Percentiles rank a stretch among this genome's conserved stretches.
Evolutionary conservation across 192 early-diverging fungal species (phyloP).

Genomic region (Fimicolochytrium jonesii): DNA sequence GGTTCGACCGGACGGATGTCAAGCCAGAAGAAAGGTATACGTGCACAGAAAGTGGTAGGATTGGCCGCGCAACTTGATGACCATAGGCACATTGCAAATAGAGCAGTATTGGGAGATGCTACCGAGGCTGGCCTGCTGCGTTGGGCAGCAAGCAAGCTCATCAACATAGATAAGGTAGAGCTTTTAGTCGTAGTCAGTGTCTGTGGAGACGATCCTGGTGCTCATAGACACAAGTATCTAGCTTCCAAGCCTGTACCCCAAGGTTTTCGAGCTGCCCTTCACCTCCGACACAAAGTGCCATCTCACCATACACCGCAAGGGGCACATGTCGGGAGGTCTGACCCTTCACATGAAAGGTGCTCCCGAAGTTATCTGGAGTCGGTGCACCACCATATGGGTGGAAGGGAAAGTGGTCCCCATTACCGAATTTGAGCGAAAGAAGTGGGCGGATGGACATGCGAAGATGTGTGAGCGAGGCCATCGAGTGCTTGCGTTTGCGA

Average conservation of each 20-base stretch:
- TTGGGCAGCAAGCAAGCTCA: conserved; percentile 62
- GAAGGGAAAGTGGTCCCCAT: conserved; percentile 53
- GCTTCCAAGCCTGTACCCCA: no score
- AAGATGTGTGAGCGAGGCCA: conserved; percentile 74
- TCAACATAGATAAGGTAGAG: conserved; percentile 63
- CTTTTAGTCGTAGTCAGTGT: no score
- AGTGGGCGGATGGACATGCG: conserved; percentile 62
- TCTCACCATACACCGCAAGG: conserved; percentile 79
- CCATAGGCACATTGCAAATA: not conserved
- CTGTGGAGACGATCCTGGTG: no score
- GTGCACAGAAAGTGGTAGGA: no score
- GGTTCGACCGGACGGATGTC: conserved; percentile 30
- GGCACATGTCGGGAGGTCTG: conserved; percentile 60
- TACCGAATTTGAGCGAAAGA: conserved; percentile 49
- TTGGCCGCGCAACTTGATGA: not conserved
- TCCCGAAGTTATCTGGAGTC: conserved; percentile 78
- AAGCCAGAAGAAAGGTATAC: conserved; percentile 3
- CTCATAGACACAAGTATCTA: no score
- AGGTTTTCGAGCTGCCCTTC: conserved; percentile 91
- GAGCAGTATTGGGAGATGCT: conserved; percentile 67
- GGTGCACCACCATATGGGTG: conserved; percentile 68
- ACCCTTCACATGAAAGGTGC: conserved; percentile 86
- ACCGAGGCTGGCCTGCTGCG: conserved; percentile 81
- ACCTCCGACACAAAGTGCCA: conserved; percentile 89
- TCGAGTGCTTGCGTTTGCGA: conserved; percentile 87